Conservation (phyloP, 257 asterid genomes). For the Primulina tabacum region DNA sequence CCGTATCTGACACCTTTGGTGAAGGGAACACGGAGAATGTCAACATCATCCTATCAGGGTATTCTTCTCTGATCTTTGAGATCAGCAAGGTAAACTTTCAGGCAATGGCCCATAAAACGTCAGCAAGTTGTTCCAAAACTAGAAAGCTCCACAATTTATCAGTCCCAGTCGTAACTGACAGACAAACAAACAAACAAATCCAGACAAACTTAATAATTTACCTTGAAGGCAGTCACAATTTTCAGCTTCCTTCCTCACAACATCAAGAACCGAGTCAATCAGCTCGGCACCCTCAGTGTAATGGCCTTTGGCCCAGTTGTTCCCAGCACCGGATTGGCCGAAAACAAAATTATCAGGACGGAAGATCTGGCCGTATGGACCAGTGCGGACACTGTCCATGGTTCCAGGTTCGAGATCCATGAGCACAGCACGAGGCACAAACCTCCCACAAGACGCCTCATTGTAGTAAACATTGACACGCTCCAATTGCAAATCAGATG, state of each 20-base stretch:
- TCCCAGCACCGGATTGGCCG: slow-evolving; percentile 89
- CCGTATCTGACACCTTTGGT: slow-evolving; percentile 82
- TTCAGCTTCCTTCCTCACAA: slow-evolving; percentile 81
- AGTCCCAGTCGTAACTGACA: not conserved
- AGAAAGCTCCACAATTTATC: not conserved
- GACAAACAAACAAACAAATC: not conserved
- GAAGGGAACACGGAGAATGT: slow-evolving; percentile 85
- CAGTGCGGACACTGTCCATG: slow-evolving; percentile 90
- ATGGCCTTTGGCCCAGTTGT: slow-evolving; percentile 87
- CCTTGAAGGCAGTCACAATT: slow-evolving; percentile 92
- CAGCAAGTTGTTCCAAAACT: not conserved
- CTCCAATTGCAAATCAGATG: slow-evolving; percentile 84
- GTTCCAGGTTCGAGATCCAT: slow-evolving; percentile 97
- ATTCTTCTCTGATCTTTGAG: slow-evolving; percentile 79
- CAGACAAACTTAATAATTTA: slow-evolving; percentile 22
- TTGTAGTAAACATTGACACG: slow-evolving; percentile 85
- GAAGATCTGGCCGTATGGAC: slow-evolving; percentile 80
- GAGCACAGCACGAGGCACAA: slow-evolving; percentile 91
- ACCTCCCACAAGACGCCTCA: slow-evolving; percentile 89
- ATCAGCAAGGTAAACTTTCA: slow-evolving; percentile 47
- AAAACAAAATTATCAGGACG: slow-evolving; percentile 83
- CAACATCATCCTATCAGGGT: slow-evolving; percentile 84
- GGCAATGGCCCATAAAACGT: not conserved
- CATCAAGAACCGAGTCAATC: slow-evolving; percentile 81
- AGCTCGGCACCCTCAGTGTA: slow-evolving; percentile 91